Base-by-base conservation (phyloP, 2,329 filamentous ascomycete species). In the Alternaria burnsii region DNA sequence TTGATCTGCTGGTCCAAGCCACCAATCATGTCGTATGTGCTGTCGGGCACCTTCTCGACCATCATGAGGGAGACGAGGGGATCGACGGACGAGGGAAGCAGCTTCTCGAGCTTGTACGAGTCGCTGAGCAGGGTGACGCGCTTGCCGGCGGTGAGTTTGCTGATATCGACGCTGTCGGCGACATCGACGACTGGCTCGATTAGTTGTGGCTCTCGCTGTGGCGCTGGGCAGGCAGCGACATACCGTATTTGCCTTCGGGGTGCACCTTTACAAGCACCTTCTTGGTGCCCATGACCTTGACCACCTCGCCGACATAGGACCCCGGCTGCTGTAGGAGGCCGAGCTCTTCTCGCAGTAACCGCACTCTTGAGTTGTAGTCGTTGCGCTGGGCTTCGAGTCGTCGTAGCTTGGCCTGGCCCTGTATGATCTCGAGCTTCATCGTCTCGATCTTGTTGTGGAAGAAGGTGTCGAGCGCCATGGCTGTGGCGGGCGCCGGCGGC, bases 391-490 rank as follows among this genome's bases (percentile, higher is more conserved):
- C 95, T 85, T 99, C 95, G 73, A 99, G 88, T 78, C 95, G 89
- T 71, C 95, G 91, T 65, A 99, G 86, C 59, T 97, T 93, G 58
- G 95, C 94, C 84, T 99, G 95, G 58, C 95, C 94, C 83, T 98
- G 94, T 80, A 99, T 94, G 80, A 99, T 99, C 88, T 99, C 94
- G 80, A 99, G 93, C 91, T 98, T 98, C 92, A 98, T 97, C 80
- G 91, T 90, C 92, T 99, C 95, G 83, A 98, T 98, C 87, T 99
- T 99, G 87, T 98, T 98, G 84, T 95, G 92, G 82, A 97, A 99
- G 85, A 97, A 99, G 82, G 91, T 97, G 82, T 98, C 95, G 83
- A 99, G 92, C 88, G 94, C 94, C 95, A 99, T 99, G 80, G 78
- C 89, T 87, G 81, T 75, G 76, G 76, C 68, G 70, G 72, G 64